Conservation (phyloP, 1,139 yeast species). For the Diutina sp. region DNA sequence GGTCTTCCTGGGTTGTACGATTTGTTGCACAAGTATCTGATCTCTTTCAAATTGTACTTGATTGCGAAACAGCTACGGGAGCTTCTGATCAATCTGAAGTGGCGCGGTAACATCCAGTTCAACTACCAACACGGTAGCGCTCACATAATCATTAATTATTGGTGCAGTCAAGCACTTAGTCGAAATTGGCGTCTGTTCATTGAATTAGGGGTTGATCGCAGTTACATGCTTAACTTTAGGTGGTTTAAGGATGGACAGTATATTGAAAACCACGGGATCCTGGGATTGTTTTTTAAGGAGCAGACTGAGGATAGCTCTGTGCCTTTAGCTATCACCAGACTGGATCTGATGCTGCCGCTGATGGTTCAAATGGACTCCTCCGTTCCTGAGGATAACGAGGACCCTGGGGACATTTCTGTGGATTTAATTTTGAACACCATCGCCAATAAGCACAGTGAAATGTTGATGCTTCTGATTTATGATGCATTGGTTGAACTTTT, state of each 20-base stretch:
- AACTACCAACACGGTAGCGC: slow-evolving; percentile 40
- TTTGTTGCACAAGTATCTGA: slow-evolving; percentile 56
- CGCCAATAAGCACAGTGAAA: slow-evolving; percentile 25
- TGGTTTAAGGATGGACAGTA: slow-evolving; percentile 56
- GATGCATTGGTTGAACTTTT: slow-evolving; percentile 8
- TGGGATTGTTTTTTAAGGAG: slow-evolving; percentile 5
- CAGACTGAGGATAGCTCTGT: neutral
- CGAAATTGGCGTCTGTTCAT: slow-evolving; percentile 35
- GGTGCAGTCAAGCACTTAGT: slow-evolving; percentile 39
- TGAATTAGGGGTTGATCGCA: slow-evolving; percentile 51
- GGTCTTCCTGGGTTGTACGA: slow-evolving; percentile 53
- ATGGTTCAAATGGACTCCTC: neutral
- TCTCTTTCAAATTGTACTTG: slow-evolving; percentile 61
- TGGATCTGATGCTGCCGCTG: slow-evolving; percentile 6
- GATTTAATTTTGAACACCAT: slow-evolving; percentile 22
- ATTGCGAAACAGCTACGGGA: slow-evolving; percentile 53
- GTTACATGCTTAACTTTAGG: slow-evolving; percentile 40
- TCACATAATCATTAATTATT: slow-evolving; percentile 52
- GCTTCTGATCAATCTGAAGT: slow-evolving; percentile 36
- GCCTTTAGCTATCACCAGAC: slow-evolving; percentile 4
- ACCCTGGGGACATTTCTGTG: slow-evolving; percentile 20
- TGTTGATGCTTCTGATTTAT: slow-evolving; percentile 15
- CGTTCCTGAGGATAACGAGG: slow-evolving; percentile 5
- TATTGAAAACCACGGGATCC: slow-evolving; percentile 11
- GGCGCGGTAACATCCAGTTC: slow-evolving; percentile 61